A percentile compares a stretch with the other conserved stretches of the same genome.
phyloP scores from a whole-genome alignment of 2,329 filamentous ascomycete species.

The Xylaria sp. region DNA sequence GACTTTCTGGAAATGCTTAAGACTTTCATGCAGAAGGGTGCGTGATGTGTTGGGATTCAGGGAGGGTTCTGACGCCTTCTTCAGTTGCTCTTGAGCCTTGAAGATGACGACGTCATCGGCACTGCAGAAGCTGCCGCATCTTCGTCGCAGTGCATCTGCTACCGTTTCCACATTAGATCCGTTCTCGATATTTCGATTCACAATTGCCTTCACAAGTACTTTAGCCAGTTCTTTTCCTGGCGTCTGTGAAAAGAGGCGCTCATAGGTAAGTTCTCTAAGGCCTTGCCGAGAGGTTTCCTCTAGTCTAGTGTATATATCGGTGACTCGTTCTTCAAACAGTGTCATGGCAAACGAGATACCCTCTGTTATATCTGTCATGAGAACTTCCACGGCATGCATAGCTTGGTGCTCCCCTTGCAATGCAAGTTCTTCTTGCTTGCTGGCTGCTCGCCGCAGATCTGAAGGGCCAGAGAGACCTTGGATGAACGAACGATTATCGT shows the following conservation, averaged over 20 bases:
- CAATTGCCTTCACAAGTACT: conserved; percentile 94
- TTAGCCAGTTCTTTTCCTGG: conserved; percentile 91
- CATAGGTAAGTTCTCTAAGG: conserved; percentile 83
- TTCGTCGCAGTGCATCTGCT: conserved; percentile 88
- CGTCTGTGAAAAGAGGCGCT: conserved; percentile 82
- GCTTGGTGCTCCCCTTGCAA: conserved; percentile 95
- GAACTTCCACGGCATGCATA: conserved; percentile 82
- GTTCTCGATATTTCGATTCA: conserved; percentile 96
- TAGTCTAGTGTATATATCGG: conserved; percentile 84
- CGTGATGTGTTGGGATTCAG: conserved; percentile 80
- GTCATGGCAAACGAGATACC: conserved; percentile 96
- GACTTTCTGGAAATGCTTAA: conserved; percentile 89
- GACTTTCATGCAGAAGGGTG: conserved; percentile 85
- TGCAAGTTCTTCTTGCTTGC: conserved; percentile 89
- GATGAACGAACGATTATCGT: conserved; percentile 89
- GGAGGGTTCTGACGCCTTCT: conserved; percentile 84
- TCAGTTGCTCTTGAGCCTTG: conserved; percentile 95
- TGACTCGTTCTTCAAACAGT: conserved; percentile 91
- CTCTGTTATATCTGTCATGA: conserved; percentile 92
- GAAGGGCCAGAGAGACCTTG: conserved; percentile 93
- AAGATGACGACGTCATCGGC: conserved; percentile 97
- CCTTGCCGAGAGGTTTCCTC: conserved; percentile 75
- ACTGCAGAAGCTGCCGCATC: conserved; percentile 97
- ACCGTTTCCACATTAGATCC: conserved; percentile 98
- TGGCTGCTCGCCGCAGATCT: conserved; percentile 79